These are phyloP conservation scores for Aspergillus caelatus DNA, from an alignment of 2,329 filamentous ascomycete species.

Conservation along the genomic window DNA sequence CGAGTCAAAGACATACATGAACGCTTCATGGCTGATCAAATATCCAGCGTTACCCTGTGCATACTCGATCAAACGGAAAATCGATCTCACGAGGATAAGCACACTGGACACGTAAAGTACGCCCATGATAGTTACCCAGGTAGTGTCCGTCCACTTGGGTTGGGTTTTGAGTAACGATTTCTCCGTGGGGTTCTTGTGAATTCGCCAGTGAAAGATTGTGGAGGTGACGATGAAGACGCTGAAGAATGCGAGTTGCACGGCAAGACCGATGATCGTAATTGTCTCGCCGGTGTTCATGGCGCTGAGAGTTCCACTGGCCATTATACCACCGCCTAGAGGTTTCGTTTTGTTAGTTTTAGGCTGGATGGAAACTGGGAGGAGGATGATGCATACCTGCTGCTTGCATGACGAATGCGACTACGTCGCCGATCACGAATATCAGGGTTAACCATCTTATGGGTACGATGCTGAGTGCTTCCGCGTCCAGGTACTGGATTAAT, in stretches of 20 bases:
- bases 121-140: slow-evolving; percentile 13
- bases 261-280: slow-evolving; percentile 59
- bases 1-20: slow-evolving; percentile 26
- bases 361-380: too few relatives aligned
- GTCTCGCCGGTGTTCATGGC: slow-evolving; percentile 20
- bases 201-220: slow-evolving; percentile 52
- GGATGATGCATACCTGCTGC: neutral
- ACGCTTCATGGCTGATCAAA: slow-evolving; percentile 24
- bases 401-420: neutral
- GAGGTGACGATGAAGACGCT: slow-evolving; percentile 57
- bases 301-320: slow-evolving; percentile 16
- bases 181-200: slow-evolving; percentile 36
- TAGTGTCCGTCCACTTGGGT: neutral
- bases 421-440: neutral
- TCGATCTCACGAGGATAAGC: slow-evolving; percentile 25
- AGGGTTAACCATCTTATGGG: neutral
- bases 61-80: slow-evolving; percentile 25
- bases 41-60: slow-evolving; percentile 24
- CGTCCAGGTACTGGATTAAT: neutral
- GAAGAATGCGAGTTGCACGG: slow-evolving; percentile 62
- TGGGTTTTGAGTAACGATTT: slow-evolving; percentile 4
- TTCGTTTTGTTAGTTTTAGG: neutral
- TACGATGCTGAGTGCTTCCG: neutral
- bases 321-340: slow-evolving; percentile 20
- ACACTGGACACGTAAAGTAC: slow-evolving; percentile 17